Percentiles rank a stretch among this genome's conserved stretches.
Conservation (phyloP, 345 rosid genomes). For the Odontarrhena argentea region DNA sequence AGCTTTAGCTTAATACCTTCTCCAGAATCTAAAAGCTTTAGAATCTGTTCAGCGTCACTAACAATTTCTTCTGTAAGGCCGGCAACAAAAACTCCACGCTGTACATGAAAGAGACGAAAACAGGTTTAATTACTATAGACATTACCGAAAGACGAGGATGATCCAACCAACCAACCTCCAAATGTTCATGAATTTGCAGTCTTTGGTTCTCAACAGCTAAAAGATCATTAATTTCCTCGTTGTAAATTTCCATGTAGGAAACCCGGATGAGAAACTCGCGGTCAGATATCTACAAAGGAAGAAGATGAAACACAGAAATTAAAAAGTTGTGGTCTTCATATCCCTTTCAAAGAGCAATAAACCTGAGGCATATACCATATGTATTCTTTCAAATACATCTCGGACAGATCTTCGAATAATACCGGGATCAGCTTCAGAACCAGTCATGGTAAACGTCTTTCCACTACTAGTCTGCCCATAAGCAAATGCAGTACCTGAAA, state of each 20-base stretch:
- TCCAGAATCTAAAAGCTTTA: slow-evolving; percentile 76
- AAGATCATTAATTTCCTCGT: slow-evolving; percentile 92
- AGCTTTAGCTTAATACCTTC: slow-evolving; percentile 63
- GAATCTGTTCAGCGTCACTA: slow-evolving; percentile 77
- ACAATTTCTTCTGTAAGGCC: slow-evolving; percentile 92
- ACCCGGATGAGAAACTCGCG: slow-evolving; percentile 91
- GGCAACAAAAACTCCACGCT: slow-evolving; percentile 90
- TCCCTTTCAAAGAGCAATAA: neutral
- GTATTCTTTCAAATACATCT: slow-evolving; percentile 65
- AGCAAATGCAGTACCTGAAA: slow-evolving; percentile 86
- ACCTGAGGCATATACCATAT: slow-evolving; percentile 44
- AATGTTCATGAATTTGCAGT: slow-evolving; percentile 86
- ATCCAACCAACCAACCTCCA: slow-evolving; percentile 79
- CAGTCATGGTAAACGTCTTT: slow-evolving; percentile 96
- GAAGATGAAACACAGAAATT: slow-evolving; percentile 34
- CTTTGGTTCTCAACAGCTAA: slow-evolving; percentile 78
- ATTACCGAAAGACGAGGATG: slow-evolving; percentile 18
- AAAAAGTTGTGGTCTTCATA: neutral
- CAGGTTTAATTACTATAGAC: slow-evolving; percentile 16
- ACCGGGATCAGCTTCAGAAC: slow-evolving; percentile 74
- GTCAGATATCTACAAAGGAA: slow-evolving; percentile 54
- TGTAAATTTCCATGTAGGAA: slow-evolving; percentile 95
- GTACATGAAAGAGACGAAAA: slow-evolving; percentile 34
- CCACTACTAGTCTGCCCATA: slow-evolving; percentile 99
- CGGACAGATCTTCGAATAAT: slow-evolving; percentile 73